phyloP scores from a whole-genome alignment of 345 rosid species.

The Citrus australasica region DNA sequence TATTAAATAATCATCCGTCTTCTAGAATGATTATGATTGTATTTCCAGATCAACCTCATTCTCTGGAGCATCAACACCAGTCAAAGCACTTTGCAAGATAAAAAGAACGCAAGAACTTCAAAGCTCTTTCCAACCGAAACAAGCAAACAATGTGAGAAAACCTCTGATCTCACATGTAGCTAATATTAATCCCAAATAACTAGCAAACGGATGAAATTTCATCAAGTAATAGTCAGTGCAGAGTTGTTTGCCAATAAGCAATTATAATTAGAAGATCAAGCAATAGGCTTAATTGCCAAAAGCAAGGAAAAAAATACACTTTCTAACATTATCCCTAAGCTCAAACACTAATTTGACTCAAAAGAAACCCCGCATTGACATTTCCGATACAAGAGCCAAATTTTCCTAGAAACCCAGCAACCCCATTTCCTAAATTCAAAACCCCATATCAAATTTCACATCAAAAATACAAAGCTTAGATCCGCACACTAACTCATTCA shows the following conservation, averaged over 20 bases:
- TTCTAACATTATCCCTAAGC: not conserved
- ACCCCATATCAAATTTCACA: not conserved
- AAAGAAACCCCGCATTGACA: not conserved
- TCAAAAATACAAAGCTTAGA: conserved; percentile 11
- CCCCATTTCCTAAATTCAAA: not conserved
- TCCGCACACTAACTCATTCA: conserved; percentile 14
- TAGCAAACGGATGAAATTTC: not conserved
- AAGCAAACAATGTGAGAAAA: not conserved
- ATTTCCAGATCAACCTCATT: not conserved
- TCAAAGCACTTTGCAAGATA: not conserved
- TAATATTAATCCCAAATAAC: not conserved
- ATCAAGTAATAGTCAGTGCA: not conserved
- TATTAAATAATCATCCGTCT: not conserved
- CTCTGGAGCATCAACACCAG: not conserved
- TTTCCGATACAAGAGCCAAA: not conserved
- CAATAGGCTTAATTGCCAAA: not conserved
- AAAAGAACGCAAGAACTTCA: not conserved
- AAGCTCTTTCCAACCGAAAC: not conserved
- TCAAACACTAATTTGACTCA: not conserved
- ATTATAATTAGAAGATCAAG: not conserved
- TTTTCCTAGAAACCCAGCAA: not conserved
- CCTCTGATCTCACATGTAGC: not conserved
- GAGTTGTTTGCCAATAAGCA: not conserved
- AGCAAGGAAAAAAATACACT: not conserved
- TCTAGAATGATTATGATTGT: not conserved